Percentiles rank a stretch among this genome's conserved stretches.
Evolutionary conservation across 306 rosid genomes (phyloP).

Genomic region (Aeschynomene evenia): DNA sequence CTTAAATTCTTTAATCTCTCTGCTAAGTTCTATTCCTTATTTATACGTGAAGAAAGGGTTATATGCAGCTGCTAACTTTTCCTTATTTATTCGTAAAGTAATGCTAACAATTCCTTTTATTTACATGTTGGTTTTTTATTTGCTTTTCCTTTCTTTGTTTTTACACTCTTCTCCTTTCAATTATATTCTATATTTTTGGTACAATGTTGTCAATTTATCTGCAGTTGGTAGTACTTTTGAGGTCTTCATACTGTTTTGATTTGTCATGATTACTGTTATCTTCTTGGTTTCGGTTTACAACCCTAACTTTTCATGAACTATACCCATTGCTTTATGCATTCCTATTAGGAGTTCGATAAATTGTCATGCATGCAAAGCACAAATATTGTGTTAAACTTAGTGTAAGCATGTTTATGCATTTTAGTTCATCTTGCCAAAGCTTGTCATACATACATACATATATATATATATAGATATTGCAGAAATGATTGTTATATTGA

Average conservation of each 20-base stretch:
- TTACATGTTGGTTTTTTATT: neutral
- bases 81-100: neutral
- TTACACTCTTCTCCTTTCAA: neutral
- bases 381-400: neutral
- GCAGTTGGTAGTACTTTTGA: neutral
- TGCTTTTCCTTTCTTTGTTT: neutral
- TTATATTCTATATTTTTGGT: too few species aligned
- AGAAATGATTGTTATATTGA: conserved; percentile 18
- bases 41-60: too few species aligned
- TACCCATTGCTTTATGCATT: conserved; percentile 1
- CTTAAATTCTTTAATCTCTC: neutral
- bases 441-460: neutral
- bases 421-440: neutral
- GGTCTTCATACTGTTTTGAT: neutral
- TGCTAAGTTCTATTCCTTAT: neutral
- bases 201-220: neutral
- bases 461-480: neutral
- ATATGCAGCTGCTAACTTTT: too few species aligned
- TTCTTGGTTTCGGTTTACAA: conserved; percentile 9
- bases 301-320: conserved; percentile 1
- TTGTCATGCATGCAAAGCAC: neutral
- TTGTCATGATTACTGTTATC: neutral
- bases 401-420: neutral
- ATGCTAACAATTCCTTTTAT: neutral
- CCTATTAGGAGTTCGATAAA: neutral